phyloP scores from a whole-genome alignment of 148 eudicot genomes.

The Heliamphora exappendiculata region DNA sequence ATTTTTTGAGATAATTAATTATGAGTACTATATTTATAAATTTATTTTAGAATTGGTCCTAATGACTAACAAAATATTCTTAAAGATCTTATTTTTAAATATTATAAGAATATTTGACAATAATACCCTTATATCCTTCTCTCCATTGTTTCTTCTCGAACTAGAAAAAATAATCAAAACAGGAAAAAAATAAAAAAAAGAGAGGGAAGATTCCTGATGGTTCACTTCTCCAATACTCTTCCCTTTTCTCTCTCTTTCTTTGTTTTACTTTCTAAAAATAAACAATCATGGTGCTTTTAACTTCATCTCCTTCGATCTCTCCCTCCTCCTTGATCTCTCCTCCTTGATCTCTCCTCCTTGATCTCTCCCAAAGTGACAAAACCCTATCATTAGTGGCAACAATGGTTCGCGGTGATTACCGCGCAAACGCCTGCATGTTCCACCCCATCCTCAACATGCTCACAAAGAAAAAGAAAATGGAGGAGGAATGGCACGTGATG shows the following conservation, averaged over 20 bases:
- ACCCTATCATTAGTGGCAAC: conserved; percentile 41
- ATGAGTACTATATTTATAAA: too few relatives aligned
- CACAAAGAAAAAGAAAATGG: conserved; percentile 20
- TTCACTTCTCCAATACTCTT: too few relatives aligned
- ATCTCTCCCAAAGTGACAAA: conserved; percentile 20
- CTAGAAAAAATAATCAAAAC: too few relatives aligned
- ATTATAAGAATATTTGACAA: too few relatives aligned
- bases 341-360: conserved; percentile 29
- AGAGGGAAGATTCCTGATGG: too few relatives aligned
- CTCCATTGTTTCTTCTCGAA: too few relatives aligned
- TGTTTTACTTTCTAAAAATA: neutral
- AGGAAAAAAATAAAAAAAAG: too few relatives aligned
- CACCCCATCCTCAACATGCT: conserved; percentile 44
- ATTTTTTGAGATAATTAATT: too few relatives aligned
- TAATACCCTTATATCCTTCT: too few relatives aligned
- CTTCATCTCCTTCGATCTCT: conserved; percentile 36
- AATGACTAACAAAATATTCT: too few relatives aligned
- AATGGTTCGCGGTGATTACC: conserved; percentile 22
- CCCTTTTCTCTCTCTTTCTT: neutral
- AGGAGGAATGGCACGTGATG: conserved; percentile 32
- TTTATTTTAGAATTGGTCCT: too few relatives aligned
- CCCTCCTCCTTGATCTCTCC: conserved; percentile 28
- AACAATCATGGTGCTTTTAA: conserved; percentile 39
- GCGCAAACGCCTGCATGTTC: conserved; percentile 32
- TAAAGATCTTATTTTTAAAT: too few relatives aligned